Base-by-base conservation (phyloP, 1,284 basidiomycete species). In the Tremellales sp. region DNA sequence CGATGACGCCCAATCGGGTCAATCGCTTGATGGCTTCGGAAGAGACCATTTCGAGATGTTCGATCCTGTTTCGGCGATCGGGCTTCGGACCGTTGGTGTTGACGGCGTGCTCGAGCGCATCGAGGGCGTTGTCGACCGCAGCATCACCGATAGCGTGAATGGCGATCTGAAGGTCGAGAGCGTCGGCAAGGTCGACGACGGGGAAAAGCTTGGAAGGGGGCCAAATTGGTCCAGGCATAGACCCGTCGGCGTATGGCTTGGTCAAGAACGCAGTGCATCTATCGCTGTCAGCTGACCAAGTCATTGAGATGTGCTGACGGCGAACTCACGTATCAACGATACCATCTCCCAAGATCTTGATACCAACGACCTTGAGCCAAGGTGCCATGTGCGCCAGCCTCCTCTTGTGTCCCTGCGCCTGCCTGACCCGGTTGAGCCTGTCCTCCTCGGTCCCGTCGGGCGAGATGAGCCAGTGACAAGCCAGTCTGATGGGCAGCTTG, bases 271-370 rank as follows among this genome's bases (percentile, higher is more conserved):
- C 65, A 0, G 65, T 64, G 39, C 65, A 67, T 4, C 55, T 45
- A 41, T 64, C 64, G n/a, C 5, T 15, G 13, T 36, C 33, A 36
- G 33, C 33, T 17, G 6, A n/a, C 15, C n/a, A n/a, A n/a, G n/a
- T n/a, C n/a, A n/a, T 15, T 4, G 6, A 36, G 15, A 5, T 6
- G 15, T 7, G 33, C 19, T 36, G 6, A 36, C 6, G 33, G 15
- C 29, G 8, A 17, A 36, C 13, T 36, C 33, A 36, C 33, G 33
- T 36, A 36, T 36, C 33, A 15, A 67, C 53, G 7, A 67, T 62
- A 2, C 65, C 65, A 43, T 67, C 65, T 1, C 51, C 52, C 22
- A 67, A 61, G 47, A 64, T 57, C 57, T 67, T 67, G 56, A 67
- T 65, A 8, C 65, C 65, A 12, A 54, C 52, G 21, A 67, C 43